A percentile compares a stretch with the other conserved stretches of the same genome.
phyloP scores from a whole-genome alignment of 1,284 basidiomycete species.

The Ceratobasidium papillatum region DNA sequence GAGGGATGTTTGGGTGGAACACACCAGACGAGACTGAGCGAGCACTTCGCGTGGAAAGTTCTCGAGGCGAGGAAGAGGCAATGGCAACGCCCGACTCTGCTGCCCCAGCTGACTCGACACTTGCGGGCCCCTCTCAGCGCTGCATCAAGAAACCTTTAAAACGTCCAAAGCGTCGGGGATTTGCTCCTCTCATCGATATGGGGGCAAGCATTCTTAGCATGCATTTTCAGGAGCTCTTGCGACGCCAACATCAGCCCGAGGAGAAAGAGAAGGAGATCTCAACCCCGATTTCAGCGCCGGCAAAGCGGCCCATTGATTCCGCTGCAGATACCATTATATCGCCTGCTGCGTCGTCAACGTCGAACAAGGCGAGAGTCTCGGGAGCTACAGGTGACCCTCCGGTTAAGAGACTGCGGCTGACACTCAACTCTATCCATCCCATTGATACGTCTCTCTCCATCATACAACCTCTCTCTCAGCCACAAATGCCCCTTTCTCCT shows the following conservation, averaged over 20 bases:
- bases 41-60: conserved; percentile 1
- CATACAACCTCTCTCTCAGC: not conserved
- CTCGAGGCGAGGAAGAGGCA: conserved; percentile 18
- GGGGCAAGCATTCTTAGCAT: conserved; percentile 27
- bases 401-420: conserved; percentile 29
- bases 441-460: not conserved
- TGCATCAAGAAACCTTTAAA: conserved; percentile 4
- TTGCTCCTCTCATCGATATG: conserved; percentile 18
- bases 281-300: not conserved
- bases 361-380: not conserved
- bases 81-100: not conserved
- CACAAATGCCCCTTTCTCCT: conserved; percentile 18
- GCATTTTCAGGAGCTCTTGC: conserved; percentile 16
- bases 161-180: conserved; percentile 6
- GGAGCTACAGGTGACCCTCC: not conserved
- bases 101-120: not conserved
- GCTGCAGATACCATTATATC: not conserved
- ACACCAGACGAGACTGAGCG: conserved; percentile 3
- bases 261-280: not conserved
- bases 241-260: conserved; percentile 25
- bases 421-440: conserved; percentile 2
- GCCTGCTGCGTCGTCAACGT: not conserved
- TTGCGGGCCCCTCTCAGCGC: conserved; percentile 1
- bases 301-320: not conserved
- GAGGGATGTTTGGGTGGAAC: conserved; percentile 34